phyloP scores from a whole-genome alignment of 2,329 filamentous ascomycete species.

The Trichoderma asperellum region DNA sequence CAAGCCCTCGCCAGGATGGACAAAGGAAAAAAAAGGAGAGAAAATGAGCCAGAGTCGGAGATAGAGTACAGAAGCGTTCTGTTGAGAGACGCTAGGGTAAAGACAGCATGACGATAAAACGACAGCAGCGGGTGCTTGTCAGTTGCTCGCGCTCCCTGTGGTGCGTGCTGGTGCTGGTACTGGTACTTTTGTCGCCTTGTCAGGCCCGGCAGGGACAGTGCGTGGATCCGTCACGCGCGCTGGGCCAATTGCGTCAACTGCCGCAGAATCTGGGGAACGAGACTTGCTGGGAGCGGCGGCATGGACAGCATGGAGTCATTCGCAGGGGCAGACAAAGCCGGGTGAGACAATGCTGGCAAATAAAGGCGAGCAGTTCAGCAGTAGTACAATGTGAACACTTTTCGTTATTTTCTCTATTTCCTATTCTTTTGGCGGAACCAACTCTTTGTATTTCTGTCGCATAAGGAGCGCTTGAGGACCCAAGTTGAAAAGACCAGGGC shows the following conservation, averaged over 20 bases:
- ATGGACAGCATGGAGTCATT: background rate
- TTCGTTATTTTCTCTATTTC: background rate
- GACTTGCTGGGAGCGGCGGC: constrained; percentile 11
- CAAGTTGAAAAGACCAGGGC: background rate
- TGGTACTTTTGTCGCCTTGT: constrained; percentile 7
- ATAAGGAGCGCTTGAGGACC: background rate
- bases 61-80: constrained; percentile 9
- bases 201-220: constrained; percentile 15
- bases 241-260: constrained; percentile 25
- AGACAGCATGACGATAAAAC: constrained; percentile 23
- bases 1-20: background rate
- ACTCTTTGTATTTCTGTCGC: background rate
- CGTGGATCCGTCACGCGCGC: constrained; percentile 26
- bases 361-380: background rate
- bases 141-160: background rate
- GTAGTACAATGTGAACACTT: background rate
- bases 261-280: constrained; percentile 9
- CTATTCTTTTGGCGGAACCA: background rate
- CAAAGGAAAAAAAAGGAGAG: background rate
- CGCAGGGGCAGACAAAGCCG: background rate
- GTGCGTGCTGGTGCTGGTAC: background rate
- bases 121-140: background rate
- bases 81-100: constrained; percentile 23
- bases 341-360: background rate
- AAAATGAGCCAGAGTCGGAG: background rate